Evolutionary conservation across 305 asterid genomes (phyloP), one percentile per base, ranked within the genome.

Genomic region (Plantago coronopus): DNA sequence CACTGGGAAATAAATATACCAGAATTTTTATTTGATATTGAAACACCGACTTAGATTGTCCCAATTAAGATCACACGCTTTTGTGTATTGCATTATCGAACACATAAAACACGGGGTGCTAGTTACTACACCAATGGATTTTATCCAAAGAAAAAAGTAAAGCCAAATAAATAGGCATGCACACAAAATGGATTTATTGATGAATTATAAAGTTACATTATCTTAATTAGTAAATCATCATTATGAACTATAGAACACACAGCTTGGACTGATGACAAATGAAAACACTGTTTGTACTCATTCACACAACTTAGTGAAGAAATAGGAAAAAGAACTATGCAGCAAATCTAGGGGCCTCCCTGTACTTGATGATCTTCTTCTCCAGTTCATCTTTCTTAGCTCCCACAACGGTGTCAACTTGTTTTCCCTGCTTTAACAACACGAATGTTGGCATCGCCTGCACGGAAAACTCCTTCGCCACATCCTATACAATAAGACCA

Each of bases 391-490:
- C 94, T 63, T 83, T 88, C 69, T 74, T 75, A 22, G 84, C 84
- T 68, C 98, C 96, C 29, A 85, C 62, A 54, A 91, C 87, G 72
- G 89, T 75, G 25, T 72, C 96, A 45, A 88, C 83, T 67, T 79
- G 95, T 71, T 82, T 91, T 29, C 96, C 98, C 76, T 86, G 95
- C 84, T 91, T 91, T 37, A 88, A 62, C 78, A 91, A 64, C 77
- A 91, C 54, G 69, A 91, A 91, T 38, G 98, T 84, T 2, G 96
- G 98, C 96, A 88, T 91, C 3, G 91, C 96, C 78, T 81, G 78
- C 76, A 91, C 96, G 16, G 17, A 75, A 43, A 69, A 84, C 81
- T 82, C 87, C 58, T 70, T 66, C 0, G 97, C 74, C 74, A 83
- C 95, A 48, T 77, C 94, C 97, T 89, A 56, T 61, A 55, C 61